A percentile compares a stretch with the other conserved stretches of the same genome.
Conservation (phyloP, 352 stramenopile genomes). For the Pythium chondricola region DNA sequence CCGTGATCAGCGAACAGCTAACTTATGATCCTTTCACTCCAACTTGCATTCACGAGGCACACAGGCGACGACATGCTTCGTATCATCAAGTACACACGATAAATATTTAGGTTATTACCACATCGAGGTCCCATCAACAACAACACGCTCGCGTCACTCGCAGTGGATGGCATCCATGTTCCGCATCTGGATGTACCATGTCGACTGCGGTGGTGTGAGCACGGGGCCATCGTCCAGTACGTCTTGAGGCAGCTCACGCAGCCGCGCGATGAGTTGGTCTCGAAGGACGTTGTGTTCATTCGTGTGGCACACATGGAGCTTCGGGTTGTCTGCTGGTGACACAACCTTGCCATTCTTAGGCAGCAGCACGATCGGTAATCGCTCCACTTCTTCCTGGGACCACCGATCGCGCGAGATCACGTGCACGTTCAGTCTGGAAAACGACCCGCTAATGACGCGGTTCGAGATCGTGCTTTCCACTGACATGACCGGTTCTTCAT, state of each 20-base stretch:
- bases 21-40: no score
- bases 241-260: constrained; percentile 32
- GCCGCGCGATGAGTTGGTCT: constrained; percentile 38
- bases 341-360: constrained; percentile 57
- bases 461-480: constrained; percentile 79
- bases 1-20: not conserved
- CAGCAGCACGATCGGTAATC: constrained; percentile 62
- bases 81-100: not conserved
- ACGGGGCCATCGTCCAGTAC: constrained; percentile 33
- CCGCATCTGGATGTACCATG: constrained; percentile 81
- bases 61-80: no score
- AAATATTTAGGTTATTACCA: no score
- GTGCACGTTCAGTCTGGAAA: constrained; percentile 68
- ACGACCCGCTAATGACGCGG: constrained; percentile 76
- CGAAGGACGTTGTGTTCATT: constrained; percentile 57
- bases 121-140: not conserved
- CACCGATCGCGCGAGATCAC: constrained; percentile 68
- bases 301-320: constrained; percentile 62
- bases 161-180: constrained; percentile 61
- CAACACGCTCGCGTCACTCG: constrained; percentile 12
- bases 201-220: constrained; percentile 68
- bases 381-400: constrained; percentile 61
- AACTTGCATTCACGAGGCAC: no score
- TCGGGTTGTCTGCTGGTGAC: constrained; percentile 71
- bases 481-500: constrained; percentile 59